Evolutionary conservation across 805 yeast species (phyloP), one percentile per base, ranked within the genome.

Genomic region (Suhomyces emberorum): DNA sequence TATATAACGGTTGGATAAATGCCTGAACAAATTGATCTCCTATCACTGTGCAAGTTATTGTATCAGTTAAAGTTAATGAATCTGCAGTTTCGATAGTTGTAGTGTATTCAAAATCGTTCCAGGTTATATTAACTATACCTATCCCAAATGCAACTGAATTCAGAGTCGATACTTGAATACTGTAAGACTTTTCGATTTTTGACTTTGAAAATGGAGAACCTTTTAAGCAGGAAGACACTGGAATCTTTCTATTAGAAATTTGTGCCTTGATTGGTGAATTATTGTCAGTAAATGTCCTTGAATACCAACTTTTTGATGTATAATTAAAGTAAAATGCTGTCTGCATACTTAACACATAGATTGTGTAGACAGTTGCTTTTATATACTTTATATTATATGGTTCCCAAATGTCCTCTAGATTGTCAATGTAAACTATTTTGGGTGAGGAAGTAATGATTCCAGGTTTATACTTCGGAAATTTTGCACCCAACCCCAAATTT

Each of bases 211-310:
- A 38, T 7, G 16, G 12, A 3, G 34, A 25, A 1, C 39, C 35
- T 15, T 34, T 21, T 23, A 37, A 12, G 16, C 45, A 42, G 19
- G 24, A 28, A 10, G 45, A 38, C 8, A 42, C 45, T 3, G 45
- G 45, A 10, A 42, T 29, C 20, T 28, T 10, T 7, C 28, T 15
- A 4, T 17, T 18, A 12, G 26, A 17, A 7, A n/a, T 14, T 19
- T 32, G 22, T 17, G 19, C 22, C 24, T 25, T 30, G 9, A 12
- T 10, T n/a, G 16, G 7, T 4, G 16, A 4, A 12, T 20, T 16
- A 12, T 17, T n/a, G 6, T 15, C 19, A 7, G 4, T n/a, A n/a
- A 15, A 11, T 17, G 8, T 28, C 12, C 26, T 23, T 11, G 12
- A 5, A 17, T 28, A 28, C n/a, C n/a, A n/a, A n/a, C n/a, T n/a